Percentiles rank a stretch among this genome's conserved stretches.
Conservation (phyloP, 2,329 filamentous ascomycete species). For the Cladosporium sp. region DNA sequence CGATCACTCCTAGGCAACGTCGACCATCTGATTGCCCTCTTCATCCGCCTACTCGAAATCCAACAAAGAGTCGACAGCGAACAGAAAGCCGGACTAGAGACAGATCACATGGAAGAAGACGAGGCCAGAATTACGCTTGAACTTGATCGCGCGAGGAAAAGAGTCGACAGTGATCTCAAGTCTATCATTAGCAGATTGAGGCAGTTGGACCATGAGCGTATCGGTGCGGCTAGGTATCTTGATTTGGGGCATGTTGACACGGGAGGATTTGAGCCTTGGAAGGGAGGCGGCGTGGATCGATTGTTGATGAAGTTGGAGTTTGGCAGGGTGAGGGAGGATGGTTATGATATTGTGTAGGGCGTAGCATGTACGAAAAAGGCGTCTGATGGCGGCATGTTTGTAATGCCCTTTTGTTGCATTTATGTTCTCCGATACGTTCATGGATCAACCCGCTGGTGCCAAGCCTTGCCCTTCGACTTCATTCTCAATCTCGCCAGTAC, state of each 20-base stretch:
- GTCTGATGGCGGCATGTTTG: no score
- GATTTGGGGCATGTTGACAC: constrained; percentile 19
- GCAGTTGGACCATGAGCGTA: constrained; percentile 54
- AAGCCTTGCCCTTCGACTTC: no score
- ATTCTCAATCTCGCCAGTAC: no score
- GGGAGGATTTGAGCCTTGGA: constrained; percentile 59
- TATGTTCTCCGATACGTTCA: no score
- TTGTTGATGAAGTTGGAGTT: constrained; percentile 87
- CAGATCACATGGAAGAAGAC: constrained; percentile 56
- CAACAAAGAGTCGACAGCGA: constrained; percentile 78
- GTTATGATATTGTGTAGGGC: constrained; percentile 14
- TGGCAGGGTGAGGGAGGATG: constrained; percentile 27
- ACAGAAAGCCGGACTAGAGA: constrained; percentile 69
- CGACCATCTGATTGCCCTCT: constrained; percentile 75
- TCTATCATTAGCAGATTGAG: constrained; percentile 53
- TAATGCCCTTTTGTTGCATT: no score
- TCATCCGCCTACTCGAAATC: constrained; percentile 68
- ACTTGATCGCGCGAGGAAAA: constrained; percentile 58
- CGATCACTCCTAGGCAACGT: constrained; percentile 65
- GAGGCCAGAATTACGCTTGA: constrained; percentile 63
- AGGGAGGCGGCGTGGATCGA: constrained; percentile 74
- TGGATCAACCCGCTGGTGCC: no score
- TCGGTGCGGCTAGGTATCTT: constrained; percentile 29
- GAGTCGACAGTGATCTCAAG: constrained; percentile 64
- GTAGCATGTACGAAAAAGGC: neutral